Evolutionary conservation across 2,329 filamentous ascomycete genomes (phyloP).

Genomic region (Sordariomycetes sp.): DNA sequence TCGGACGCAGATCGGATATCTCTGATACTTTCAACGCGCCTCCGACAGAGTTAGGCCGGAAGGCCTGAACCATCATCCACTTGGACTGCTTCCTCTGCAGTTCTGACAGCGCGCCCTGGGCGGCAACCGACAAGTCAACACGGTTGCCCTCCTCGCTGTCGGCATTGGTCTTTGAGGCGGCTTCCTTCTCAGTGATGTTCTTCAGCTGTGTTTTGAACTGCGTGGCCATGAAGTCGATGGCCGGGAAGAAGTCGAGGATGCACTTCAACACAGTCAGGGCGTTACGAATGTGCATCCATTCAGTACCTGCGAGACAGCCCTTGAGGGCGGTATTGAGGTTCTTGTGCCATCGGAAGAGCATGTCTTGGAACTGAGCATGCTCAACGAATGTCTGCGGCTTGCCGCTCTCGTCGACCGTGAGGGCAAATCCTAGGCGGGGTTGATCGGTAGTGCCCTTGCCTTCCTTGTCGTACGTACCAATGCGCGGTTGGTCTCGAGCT

Average conservation of each 20-base stretch:
- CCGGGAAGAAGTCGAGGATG: slow-evolving; percentile 75
- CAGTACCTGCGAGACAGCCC: slow-evolving; percentile 68
- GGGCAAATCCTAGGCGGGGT: slow-evolving; percentile 68
- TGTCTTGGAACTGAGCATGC: slow-evolving; percentile 76
- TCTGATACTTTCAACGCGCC: slow-evolving; percentile 17
- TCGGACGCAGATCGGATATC: slow-evolving; percentile 39
- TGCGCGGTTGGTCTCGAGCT: slow-evolving; percentile 35
- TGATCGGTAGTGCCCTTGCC: slow-evolving; percentile 44
- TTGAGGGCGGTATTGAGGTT: slow-evolving; percentile 73
- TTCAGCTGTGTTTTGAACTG: slow-evolving; percentile 56
- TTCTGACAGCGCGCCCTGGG: slow-evolving; percentile 61
- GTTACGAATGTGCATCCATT: slow-evolving; percentile 98
- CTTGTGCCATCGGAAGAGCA: slow-evolving; percentile 86
- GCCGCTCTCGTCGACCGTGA: slow-evolving; percentile 55
- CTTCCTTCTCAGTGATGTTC: slow-evolving; percentile 55
- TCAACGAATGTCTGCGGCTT: slow-evolving; percentile 66
- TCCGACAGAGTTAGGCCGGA: slow-evolving; percentile 49
- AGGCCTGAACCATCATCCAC: slow-evolving; percentile 69
- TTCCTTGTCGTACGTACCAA: slow-evolving; percentile 77
- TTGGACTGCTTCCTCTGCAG: slow-evolving; percentile 56
- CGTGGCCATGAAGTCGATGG: slow-evolving; percentile 78
- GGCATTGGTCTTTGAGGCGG: slow-evolving; percentile 33
- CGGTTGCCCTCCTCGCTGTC: slow-evolving; percentile 49
- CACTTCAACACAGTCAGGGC: slow-evolving; percentile 82
- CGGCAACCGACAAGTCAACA: slow-evolving; percentile 67